These are phyloP conservation scores for Aspergillus ruber DNA, from an alignment of 2,329 filamentous ascomycete species.

Conservation along the genomic window DNA sequence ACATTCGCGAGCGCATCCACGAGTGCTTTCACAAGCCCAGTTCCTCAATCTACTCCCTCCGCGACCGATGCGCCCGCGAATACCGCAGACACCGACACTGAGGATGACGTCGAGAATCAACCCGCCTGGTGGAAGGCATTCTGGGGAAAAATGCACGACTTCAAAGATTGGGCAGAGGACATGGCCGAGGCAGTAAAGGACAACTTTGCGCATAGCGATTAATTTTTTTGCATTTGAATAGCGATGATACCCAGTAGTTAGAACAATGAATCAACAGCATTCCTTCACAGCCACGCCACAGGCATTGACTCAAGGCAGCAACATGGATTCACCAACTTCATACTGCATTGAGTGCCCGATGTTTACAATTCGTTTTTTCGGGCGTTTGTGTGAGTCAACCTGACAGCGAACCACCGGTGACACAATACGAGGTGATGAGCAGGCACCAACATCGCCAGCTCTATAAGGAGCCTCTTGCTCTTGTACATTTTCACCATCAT, in stretches of 20 bases:
- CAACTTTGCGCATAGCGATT: conserved; percentile 14
- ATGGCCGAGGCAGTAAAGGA: conserved; percentile 26
- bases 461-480: no score
- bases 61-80: conserved; percentile 5
- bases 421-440: no score
- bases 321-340: neutral
- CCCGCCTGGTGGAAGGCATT: conserved; percentile 29
- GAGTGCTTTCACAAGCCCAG: neutral
- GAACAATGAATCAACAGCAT: neutral
- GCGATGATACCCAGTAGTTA: neutral
- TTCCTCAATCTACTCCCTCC: conserved; percentile 4
- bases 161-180: conserved; percentile 31
- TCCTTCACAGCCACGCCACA: neutral
- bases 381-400: neutral
- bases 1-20: neutral
- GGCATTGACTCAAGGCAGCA: neutral
- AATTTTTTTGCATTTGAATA: neutral
- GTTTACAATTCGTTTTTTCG: neutral
- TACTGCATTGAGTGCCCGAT: neutral
- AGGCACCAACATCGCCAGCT: no score
- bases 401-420: no score
- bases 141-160: conserved; percentile 27
- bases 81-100: conserved; percentile 10
- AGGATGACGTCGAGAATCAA: conserved; percentile 14
- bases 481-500: neutral